A percentile compares a stretch with the other conserved stretches of the same genome.
Evolutionary conservation across 2,329 filamentous ascomycete genomes (phyloP).

Genomic region (Metarhizium guizhouense): DNA sequence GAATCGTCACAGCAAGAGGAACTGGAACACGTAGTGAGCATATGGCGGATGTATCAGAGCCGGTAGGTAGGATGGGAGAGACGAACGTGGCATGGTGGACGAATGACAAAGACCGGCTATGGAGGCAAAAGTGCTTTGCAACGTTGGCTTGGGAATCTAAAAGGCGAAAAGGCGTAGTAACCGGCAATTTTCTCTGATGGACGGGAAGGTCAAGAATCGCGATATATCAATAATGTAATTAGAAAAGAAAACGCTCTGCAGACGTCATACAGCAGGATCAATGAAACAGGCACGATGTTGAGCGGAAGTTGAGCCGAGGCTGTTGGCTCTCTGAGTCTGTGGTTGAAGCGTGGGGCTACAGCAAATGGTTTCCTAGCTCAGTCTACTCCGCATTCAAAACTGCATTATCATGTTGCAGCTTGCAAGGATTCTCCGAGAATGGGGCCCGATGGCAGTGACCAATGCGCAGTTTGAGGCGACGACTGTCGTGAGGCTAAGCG

Average conservation of each 20-base stretch:
- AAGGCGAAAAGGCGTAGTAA: background rate
- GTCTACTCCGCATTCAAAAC: background rate
- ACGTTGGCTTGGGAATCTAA: background rate
- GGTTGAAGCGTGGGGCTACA: background rate
- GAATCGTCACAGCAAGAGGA: constrained; percentile 44
- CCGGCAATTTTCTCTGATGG: background rate
- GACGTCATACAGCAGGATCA: background rate
- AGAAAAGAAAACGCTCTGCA: background rate
- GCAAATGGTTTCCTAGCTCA: background rate
- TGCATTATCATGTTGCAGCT: background rate
- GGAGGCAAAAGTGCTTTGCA: background rate
- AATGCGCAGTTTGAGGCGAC: background rate
- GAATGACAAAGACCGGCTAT: background rate
- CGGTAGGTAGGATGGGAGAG: background rate
- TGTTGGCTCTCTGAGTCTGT: background rate
- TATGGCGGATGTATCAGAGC: background rate
- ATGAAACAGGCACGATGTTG: background rate
- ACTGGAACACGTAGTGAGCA: constrained; percentile 24
- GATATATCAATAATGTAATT: background rate
- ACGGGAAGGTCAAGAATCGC: background rate
- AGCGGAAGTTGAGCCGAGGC: background rate
- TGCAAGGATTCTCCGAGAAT: background rate
- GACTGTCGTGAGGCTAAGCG: background rate
- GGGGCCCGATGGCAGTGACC: background rate
- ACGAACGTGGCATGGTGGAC: background rate